phyloP scores from a whole-genome alignment of 495 filamentous ascomycete genomes.

The Talaromyces liani region DNA sequence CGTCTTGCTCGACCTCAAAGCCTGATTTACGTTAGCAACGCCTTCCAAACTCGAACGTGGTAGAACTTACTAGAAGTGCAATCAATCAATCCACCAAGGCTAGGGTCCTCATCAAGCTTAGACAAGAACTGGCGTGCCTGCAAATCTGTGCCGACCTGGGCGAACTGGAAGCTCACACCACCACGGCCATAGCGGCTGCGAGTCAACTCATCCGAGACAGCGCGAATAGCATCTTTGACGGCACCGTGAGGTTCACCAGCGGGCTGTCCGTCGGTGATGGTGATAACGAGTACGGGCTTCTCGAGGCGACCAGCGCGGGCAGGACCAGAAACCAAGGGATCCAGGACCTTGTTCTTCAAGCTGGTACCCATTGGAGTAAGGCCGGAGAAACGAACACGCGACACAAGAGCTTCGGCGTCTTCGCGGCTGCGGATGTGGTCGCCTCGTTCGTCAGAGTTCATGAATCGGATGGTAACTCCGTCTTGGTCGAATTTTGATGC shows the following conservation, averaged over 20 bases:
- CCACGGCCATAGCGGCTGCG: conserved; percentile 41
- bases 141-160: conserved; percentile 64
- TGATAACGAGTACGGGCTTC: conserved; percentile 64
- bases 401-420: conserved; percentile 52
- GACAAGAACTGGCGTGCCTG: conserved; percentile 57
- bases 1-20: conserved; percentile 58
- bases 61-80: conserved; percentile 61
- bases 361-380: conserved; percentile 61
- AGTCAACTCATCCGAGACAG: conserved; percentile 36
- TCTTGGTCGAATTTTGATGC: conserved; percentile 65
- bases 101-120: conserved; percentile 55
- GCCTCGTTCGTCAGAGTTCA: conserved; percentile 48
- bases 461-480: conserved; percentile 63
- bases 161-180: conserved; percentile 62
- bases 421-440: conserved; percentile 50
- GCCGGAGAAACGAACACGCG: conserved; percentile 54
- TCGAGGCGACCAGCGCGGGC: conserved; percentile 42
- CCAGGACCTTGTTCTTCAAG: conserved; percentile 54
- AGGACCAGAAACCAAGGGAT: conserved; percentile 47
- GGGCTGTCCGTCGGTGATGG: conserved; percentile 63
- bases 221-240: conserved; percentile 44
- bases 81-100: conserved; percentile 56
- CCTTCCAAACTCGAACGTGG: not conserved
- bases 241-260: conserved; percentile 44
- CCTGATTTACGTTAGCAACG: conserved; percentile 30